Evolutionary conservation across 2,329 filamentous ascomycete species (phyloP), one percentile per base, ranked within the genome.

Genomic region (Trichoderma sp.): DNA sequence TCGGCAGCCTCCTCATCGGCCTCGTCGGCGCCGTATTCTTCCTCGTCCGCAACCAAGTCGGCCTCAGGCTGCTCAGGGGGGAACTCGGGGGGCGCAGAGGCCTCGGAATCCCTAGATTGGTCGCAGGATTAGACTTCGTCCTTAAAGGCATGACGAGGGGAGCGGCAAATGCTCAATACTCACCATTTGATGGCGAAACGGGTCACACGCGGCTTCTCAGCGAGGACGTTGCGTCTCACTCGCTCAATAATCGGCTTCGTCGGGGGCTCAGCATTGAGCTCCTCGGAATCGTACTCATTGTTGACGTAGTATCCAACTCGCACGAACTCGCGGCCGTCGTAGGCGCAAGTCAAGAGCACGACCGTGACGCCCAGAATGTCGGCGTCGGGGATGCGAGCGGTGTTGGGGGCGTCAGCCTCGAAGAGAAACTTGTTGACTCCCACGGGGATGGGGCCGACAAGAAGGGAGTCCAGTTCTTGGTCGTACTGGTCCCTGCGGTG

Each of bases 301-400:
- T 98, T 99, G 74, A 99, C 95, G 72, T 99, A 99, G 85, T 99
- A 99, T 68, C 95, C 95, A 48, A 99, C 94, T 70, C 95, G 93
- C 45, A 99, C 93, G 73, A 99, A 99, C 78, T 99, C 95, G 74
- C 95, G 88, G 62, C 91, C 90, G 74, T 99, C 95, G 80, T 99
- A 99, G 77, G 92, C 91, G 80, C 95, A 98, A 65, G 93, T 97
- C 70, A 99, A 86, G 64, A 99, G 89, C 72, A 99, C 93, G 73
- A 99, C 95, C 4, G 95, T 99, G 58, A 99, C 96, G 67, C 95
- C 95, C 52, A 99, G 86, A 72, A 99, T 93, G 80, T 99, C 96
- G 71, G 92, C 93, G 71, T 93, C 90, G 64, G 95, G 95, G 73
- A 99, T 98, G 77, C 91, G 90, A 72, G 87, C 87, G 66, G 93